Percentiles rank a stretch among this genome's conserved stretches.
Evolutionary conservation across 169 alveolate species (phyloP).

Genomic region (Plasmodium adleri): DNA sequence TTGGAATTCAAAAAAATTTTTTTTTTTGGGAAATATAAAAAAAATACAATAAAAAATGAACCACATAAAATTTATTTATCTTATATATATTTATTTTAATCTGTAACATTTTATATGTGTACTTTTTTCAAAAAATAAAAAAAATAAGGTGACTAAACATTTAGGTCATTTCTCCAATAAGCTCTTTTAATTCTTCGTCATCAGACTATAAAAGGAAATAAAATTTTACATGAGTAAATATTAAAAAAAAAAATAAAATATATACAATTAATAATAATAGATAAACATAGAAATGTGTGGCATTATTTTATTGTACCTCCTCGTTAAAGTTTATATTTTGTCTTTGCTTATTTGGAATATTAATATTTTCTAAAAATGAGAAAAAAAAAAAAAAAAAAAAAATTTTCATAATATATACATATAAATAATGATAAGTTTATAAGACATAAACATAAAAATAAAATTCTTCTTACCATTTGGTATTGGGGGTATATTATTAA

Average conservation of each 20-base stretch:
- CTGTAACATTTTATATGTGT: too few species aligned
- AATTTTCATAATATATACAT: neutral
- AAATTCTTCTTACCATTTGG: constrained; percentile 30
- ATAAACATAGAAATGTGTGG: neutral
- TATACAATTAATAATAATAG: neutral
- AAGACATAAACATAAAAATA: constrained; percentile 5
- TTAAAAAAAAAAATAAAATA: neutral
- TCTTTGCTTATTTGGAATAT: constrained; percentile 5
- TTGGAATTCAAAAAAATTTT: neutral
- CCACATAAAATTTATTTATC: too few species aligned
- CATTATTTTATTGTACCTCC: constrained; percentile 27
- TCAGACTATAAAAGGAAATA: constrained; percentile 26
- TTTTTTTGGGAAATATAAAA: neutral
- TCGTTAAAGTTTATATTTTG: constrained; percentile 20
- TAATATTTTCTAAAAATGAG: neutral
- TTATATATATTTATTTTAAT: too few species aligned
- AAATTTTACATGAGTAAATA: too few species aligned
- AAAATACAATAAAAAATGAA: neutral
- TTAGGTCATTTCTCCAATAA: constrained; percentile 76
- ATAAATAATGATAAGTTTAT: neutral
- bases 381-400: neutral
- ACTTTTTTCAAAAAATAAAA: too few species aligned
- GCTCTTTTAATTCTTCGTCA: constrained; percentile 74
- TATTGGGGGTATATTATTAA: constrained; percentile 42
- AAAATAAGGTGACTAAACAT: neutral